Evolutionary conservation across 108 stramenopile genomes (phyloP).

Genomic region (Pinguiococcus pyrenoidosus): DNA sequence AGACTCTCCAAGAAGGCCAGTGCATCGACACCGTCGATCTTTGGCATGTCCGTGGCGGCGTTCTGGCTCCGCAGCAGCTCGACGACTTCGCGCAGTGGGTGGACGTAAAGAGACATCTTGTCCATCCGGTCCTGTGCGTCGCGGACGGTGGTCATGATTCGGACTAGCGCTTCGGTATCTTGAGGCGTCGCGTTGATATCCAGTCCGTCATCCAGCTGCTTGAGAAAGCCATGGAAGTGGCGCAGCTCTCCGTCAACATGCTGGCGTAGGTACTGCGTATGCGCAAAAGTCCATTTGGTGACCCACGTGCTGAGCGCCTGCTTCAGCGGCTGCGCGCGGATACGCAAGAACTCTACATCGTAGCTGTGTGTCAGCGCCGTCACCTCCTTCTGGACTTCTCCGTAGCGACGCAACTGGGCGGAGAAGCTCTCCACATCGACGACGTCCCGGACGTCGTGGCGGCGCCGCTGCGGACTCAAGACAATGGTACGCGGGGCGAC

Average conservation of each 20-base stretch:
- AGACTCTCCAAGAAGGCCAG: constrained; percentile 29
- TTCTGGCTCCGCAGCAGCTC: constrained; percentile 14
- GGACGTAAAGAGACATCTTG: constrained; percentile 3
- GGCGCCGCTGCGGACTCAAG: too few relatives aligned
- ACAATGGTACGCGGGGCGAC: too few relatives aligned
- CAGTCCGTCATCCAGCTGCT: constrained; percentile 21
- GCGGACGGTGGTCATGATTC: constrained; percentile 21
- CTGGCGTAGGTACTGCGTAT: constrained; percentile 28
- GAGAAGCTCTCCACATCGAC: too few relatives aligned
- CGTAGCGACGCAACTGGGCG: too few relatives aligned
- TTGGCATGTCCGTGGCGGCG: constrained; percentile 18
- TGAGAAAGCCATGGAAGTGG: constrained; percentile 17
- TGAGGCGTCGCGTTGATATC: constrained; percentile 3
- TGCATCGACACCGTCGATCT: constrained; percentile 9
- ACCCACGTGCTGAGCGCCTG: constrained; percentile 36
- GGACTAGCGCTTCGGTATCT: constrained; percentile 14
- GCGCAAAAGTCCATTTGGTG: constrained; percentile 32
- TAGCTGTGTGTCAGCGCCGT: constrained; percentile 9
- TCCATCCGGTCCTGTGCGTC: constrained; percentile 27
- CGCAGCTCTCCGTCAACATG: constrained; percentile 5
- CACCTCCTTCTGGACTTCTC: constrained; percentile 21
- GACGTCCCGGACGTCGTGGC: too few relatives aligned
- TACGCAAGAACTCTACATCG: constrained; percentile 26
- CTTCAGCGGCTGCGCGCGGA: constrained; percentile 33
- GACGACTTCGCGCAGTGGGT: constrained; percentile 23